phyloP scores from a whole-genome alignment of 495 filamentous ascomycete species.

The Hypoxylon intermedium region DNA sequence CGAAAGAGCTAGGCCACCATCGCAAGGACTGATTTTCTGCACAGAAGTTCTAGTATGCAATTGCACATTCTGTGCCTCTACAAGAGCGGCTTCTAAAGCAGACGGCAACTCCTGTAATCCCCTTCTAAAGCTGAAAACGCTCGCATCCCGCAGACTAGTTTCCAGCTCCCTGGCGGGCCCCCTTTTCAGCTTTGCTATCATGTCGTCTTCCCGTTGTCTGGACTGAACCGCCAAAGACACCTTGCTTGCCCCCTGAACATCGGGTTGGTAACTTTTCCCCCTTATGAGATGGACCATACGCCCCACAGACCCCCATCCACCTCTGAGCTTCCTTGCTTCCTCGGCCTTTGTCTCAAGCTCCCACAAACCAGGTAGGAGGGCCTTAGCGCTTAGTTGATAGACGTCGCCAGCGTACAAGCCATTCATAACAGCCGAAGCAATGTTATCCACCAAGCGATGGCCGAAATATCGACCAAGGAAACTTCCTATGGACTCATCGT shows the following conservation, averaged over 20 bases:
- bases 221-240: background rate
- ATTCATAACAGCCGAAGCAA: slow-evolving; percentile 76
- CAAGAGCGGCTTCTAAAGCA: slow-evolving; percentile 1
- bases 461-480: slow-evolving; percentile 70
- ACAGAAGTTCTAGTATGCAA: background rate
- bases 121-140: slow-evolving; percentile 8
- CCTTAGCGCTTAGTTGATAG: slow-evolving; percentile 70
- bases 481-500: slow-evolving; percentile 73
- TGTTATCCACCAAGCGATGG: slow-evolving; percentile 67
- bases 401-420: slow-evolving; percentile 90
- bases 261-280: background rate
- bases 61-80: slow-evolving; percentile 2
- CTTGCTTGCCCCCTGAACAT: background rate
- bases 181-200: background rate
- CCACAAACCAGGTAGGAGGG: slow-evolving; percentile 17
- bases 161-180: slow-evolving; percentile 1
- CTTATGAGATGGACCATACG: background rate
- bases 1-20: slow-evolving; percentile 1
- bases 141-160: background rate
- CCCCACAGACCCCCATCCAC: background rate
- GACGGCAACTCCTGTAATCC: slow-evolving; percentile 7
- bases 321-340: background rate
- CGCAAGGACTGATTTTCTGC: background rate
- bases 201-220: background rate
- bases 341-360: slow-evolving; percentile 3